Evolutionary conservation across 176 grass and related monocot species (phyloP).

Genomic region (Calamus simplicifolius): DNA sequence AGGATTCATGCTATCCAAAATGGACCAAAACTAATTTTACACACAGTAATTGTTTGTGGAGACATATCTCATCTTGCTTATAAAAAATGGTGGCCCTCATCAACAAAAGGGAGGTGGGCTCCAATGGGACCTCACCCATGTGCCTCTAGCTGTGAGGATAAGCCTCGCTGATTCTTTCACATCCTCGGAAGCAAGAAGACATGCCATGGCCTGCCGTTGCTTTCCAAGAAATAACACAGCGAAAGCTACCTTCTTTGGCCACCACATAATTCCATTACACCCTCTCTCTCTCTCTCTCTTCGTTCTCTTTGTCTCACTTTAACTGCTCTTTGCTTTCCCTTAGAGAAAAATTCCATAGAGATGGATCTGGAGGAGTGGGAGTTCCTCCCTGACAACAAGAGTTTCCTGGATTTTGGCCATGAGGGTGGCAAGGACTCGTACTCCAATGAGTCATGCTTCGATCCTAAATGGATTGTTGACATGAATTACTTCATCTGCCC

Average conservation of each 20-base stretch:
- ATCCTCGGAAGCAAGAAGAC: background rate
- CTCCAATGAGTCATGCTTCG: constrained; percentile 16
- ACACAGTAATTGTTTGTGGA: no score
- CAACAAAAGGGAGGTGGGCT: background rate
- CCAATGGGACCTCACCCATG: constrained; percentile 2
- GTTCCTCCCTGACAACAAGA: constrained; percentile 50
- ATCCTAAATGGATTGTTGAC: constrained; percentile 29
- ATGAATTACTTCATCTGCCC: constrained; percentile 50
- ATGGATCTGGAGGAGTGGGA: constrained; percentile 87
- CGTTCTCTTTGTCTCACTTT: constrained; percentile 2
- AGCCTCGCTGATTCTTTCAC: background rate
- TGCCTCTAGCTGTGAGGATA: constrained; percentile 5
- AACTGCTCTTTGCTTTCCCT: constrained; percentile 6
- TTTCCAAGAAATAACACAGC: background rate
- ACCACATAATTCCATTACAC: constrained; percentile 6
- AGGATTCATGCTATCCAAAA: no score
- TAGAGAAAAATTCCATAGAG: constrained; percentile 23
- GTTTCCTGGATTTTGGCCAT: constrained; percentile 22
- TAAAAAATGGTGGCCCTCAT: no score
- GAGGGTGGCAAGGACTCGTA: constrained; percentile 18
- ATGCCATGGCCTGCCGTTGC: background rate
- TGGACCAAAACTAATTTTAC: no score
- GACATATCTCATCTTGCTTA: no score
- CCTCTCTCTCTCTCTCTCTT: constrained; percentile 2
- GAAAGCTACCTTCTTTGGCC: constrained; percentile 24